Evolutionary conservation across 192 early-diverging fungal species (phyloP), one percentile per base, ranked within the genome.

Genomic region (Spinellus fusiger): DNA sequence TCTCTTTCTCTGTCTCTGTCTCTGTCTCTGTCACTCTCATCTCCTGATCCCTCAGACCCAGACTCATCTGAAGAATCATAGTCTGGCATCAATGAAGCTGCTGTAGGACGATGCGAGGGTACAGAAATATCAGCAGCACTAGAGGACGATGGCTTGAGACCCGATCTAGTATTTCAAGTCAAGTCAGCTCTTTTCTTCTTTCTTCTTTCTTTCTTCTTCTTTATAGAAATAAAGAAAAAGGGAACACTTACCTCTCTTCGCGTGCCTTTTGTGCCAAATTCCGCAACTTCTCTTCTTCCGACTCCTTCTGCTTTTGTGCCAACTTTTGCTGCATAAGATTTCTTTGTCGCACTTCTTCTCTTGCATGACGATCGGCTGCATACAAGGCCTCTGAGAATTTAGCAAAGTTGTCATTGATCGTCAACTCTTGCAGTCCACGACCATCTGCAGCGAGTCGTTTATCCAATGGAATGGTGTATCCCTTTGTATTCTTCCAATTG

Each of bases 401-500:
- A 18, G 95, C 93, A 84, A 99, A 99, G 57, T 94, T 93, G 65
- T 99, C 93, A 71, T 92, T 95, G 53, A 99, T 93, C 7, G 81
- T 80, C 6, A 78, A 47, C 54, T 96, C 91, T 77, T 98, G 93
- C 27, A 95, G 63, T 16, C 97, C 97, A 54, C 95, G 86, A 25
- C 93, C 97, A 69, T 99, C 97, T 15, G 93, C 89, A 1, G 97
- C 97, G 62, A 99, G 77, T 49, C 97, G 92, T 74, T 99, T 99
- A 75, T 99, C 97, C 37, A 99, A 77, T 15, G 97, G 93, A 59
- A 99, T 98, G 8, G 97, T 99, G 70, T 93, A 99, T 32, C 97
- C 97, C 66, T 99, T 96, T 53, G 93, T 91, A 78, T 99, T 99
- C 79, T 98, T 99, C 97, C 97, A 99, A 73, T 98, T 99, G 62